Base-by-base conservation (phyloP, 1,284 basidiomycete genomes). In the Cryptococcus sp. region DNA sequence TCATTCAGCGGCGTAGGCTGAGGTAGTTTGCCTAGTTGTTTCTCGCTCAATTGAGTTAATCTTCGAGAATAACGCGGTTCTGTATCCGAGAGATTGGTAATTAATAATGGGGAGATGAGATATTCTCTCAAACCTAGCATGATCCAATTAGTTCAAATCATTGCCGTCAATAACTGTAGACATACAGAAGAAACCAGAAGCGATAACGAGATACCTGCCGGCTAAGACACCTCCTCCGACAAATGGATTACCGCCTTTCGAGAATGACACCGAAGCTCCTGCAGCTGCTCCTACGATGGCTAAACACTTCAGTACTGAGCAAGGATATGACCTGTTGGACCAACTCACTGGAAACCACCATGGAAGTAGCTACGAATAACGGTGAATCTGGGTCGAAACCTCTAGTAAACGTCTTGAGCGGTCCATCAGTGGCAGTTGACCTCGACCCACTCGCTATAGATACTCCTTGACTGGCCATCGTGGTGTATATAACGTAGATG, bases 91-190 rank as follows among this genome's bases (percentile, higher is more conserved):
- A n/a, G 23, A 7, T 33, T 14, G 5, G n/a, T 7, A 5, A 67
- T 51, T 14, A 76, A 61, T 2, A 68, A 41, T 0, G 75, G 76
- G 4, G 74, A 71, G 37, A 77, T 61, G 54, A 74, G 32, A 59
- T 76, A 76, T 64, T 77, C 76, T 56, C 76, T 51, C 13, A 73
- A 52, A 33, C 66, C 72, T 54, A 30, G n/a, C 4, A 72, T 72
- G 70, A 55, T 70, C 4, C 61, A 68, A 6, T 68, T 68, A 4
- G 66, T 65, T 14, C 60, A 72, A 62, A 67, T 10, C 69, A 67
- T 35, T 57, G 73, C 23, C 64, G 73, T 57, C 60, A 67, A 57
- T 72, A 67, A 32, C 70, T 71, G 3, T 57, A 60, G 4, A 54
- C 59, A n/a, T 62, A 41, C 38, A 10, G n/a, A 14, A 32, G 38